Percentiles rank a stretch among this genome's conserved stretches.
phyloP scores from a whole-genome alignment of 2,329 filamentous ascomycete genomes.

The Epichloe aotearoae region DNA sequence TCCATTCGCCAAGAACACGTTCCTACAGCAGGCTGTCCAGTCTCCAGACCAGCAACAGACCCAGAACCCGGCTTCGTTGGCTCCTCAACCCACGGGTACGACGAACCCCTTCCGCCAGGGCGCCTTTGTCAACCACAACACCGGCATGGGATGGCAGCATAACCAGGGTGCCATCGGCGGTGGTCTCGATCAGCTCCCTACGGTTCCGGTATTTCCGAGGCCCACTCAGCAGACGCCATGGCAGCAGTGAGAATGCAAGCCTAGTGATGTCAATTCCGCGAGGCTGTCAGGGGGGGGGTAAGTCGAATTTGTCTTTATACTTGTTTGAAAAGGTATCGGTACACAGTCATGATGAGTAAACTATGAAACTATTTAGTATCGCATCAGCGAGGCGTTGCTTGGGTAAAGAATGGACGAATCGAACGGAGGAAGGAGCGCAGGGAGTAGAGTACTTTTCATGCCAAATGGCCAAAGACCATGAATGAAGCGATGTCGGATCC shows the following conservation, averaged over 20 bases:
- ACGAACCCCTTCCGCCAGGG: constrained; percentile 94
- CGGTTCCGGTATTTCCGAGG: constrained; percentile 74
- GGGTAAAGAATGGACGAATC: not conserved
- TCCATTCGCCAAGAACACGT: constrained; percentile 39
- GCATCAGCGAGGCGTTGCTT: constrained; percentile 9
- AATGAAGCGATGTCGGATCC: not conserved
- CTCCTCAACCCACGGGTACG: constrained; percentile 68
- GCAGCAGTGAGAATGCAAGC: constrained; percentile 28
- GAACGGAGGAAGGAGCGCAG: not conserved
- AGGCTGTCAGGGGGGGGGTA: not conserved
- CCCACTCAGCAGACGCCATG: constrained; percentile 52
- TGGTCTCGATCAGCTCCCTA: constrained; percentile 63
- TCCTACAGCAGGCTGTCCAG: constrained; percentile 13
- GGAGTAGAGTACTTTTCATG: not conserved
- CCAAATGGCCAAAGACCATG: not conserved
- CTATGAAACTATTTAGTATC: not conserved
- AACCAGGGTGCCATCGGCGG: constrained; percentile 69
- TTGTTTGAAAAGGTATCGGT: not conserved
- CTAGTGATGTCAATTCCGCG: not conserved
- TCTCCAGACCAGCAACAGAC: constrained; percentile 31
- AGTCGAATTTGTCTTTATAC: not conserved
- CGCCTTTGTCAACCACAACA: constrained; percentile 77
- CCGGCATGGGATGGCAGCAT: constrained; percentile 79
- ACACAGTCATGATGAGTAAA: constrained; percentile 5
- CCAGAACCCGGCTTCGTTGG: constrained; percentile 31